Evolutionary conservation across 139 green algal genomes (phyloP), one percentile per base, ranked within the genome.

Genomic region (Chlorella sp.): DNA sequence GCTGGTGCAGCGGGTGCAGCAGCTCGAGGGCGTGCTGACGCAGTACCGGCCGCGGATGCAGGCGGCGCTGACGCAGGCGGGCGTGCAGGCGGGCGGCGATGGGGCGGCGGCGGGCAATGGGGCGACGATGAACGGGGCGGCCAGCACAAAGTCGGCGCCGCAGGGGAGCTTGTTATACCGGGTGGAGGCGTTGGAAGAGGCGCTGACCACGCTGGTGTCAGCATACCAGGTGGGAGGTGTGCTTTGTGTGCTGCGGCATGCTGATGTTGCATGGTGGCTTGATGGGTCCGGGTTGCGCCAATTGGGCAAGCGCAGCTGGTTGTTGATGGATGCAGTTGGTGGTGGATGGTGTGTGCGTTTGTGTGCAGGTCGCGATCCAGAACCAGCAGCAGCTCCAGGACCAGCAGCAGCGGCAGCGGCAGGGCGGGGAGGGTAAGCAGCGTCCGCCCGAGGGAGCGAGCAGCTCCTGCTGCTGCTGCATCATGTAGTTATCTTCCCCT

Each of bases 131-230:
- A 17, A 17, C 17, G 55, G 55, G 55, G 55, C 55, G 27, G 42
- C 42, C 42, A 79, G 77, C 73, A 79, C 67, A 30, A 71, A 79
- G 32, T 60, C 70, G 0, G 76, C 84, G 55, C 75, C 82, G 10
- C 77, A 83, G 67, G 89, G 87, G 62, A 88, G 72, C 10, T 69
- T 95, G 76, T 69, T 93, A 70, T 51, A 80, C 42, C 82, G 90
- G 1, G 75, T 95, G 49, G 88, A 93, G 66, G 64, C 83, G 51
- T 66, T 91, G 42, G 88, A 93, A 60, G 84, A 90, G 26, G 83
- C 77, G 10, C 71, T 93, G 77, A 78, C 85, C 29, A 34, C 80
- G 33, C 70, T 91, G 71, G 65, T 91, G 67, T 49, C 31, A 29
- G 83, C 85, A 24, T 85, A 93, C 80, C 78, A 86, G 78, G 67